Evolutionary conservation across 768 basidiomycete species (phyloP).

Genomic region (Amanita polypyramis): DNA sequence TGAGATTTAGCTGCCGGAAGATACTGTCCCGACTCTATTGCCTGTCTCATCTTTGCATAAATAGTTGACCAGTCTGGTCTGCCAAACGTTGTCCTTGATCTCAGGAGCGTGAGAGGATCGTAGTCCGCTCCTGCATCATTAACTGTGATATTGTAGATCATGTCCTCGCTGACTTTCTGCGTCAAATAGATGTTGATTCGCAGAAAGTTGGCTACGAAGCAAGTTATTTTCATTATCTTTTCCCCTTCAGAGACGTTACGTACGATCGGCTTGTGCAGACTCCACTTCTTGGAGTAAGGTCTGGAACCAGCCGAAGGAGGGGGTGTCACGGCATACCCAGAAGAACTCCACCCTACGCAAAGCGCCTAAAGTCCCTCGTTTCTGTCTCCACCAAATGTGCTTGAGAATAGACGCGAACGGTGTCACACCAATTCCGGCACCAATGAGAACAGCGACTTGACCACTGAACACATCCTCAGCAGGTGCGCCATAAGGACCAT

Average conservation of each 20-base stretch:
- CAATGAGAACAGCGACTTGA: constrained; percentile 85
- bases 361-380: constrained; percentile 62
- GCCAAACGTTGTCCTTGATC: constrained; percentile 84
- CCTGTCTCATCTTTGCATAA: constrained; percentile 62
- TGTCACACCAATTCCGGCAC: constrained; percentile 93
- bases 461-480: constrained; percentile 83
- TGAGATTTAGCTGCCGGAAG: constrained; percentile 70
- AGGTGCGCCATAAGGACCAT: constrained; percentile 90
- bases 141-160: constrained; percentile 87
- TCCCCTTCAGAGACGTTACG: constrained; percentile 18
- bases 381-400: constrained; percentile 92
- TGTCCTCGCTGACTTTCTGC: constrained; percentile 75
- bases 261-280: constrained; percentile 80
- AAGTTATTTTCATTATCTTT: constrained; percentile 10
- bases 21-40: constrained; percentile 77
- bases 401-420: constrained; percentile 93
- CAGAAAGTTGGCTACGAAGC: constrained; percentile 68
- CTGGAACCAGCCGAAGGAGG: constrained; percentile 99
- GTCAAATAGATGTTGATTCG: constrained; percentile 89
- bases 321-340: constrained; percentile 89
- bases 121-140: constrained; percentile 81
- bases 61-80: constrained; percentile 85
- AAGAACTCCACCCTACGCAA: constrained; percentile 90
- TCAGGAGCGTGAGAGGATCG: constrained; percentile 82
- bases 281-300: constrained; percentile 81